Conservation (phyloP, 1,284 basidiomycete genomes). For the Chondrostereum purpureum region DNA sequence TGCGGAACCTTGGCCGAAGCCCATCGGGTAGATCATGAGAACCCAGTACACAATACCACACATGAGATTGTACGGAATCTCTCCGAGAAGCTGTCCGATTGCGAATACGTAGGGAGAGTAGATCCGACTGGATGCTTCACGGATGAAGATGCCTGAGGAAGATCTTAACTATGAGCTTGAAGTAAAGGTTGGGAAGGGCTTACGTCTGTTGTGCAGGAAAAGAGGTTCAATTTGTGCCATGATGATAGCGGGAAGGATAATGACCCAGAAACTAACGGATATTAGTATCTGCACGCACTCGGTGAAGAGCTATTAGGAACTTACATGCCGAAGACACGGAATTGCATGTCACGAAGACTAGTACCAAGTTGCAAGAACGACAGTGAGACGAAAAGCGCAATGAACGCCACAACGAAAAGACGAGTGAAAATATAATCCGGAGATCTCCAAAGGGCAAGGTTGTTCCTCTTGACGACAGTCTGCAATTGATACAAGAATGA, state of each 20-base stretch:
- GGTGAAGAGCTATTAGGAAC: slow-evolving; percentile 17
- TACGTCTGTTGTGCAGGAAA: slow-evolving; percentile 77
- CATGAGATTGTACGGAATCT: slow-evolving; percentile 73
- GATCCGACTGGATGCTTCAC: slow-evolving; percentile 70
- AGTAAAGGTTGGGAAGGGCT: no score
- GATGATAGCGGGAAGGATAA: slow-evolving; percentile 69
- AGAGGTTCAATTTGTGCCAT: slow-evolving; percentile 80
- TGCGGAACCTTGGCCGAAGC: slow-evolving; percentile 59
- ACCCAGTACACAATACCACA: slow-evolving; percentile 77
- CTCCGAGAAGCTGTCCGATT: slow-evolving; percentile 74
- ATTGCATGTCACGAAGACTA: slow-evolving; percentile 71
- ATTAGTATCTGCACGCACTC: slow-evolving; percentile 6
- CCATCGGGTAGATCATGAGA: slow-evolving; percentile 60
- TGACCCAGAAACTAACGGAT: slow-evolving; percentile 55
- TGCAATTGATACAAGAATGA: slow-evolving; percentile 76
- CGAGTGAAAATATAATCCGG: slow-evolving; percentile 81
- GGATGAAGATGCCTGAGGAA: slow-evolving; percentile 49
- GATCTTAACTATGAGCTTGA: no score
- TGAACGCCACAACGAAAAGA: slow-evolving; percentile 70
- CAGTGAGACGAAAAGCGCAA: slow-evolving; percentile 76
- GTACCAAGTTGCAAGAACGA: slow-evolving; percentile 74
- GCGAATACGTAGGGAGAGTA: slow-evolving; percentile 82
- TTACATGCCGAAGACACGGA: slow-evolving; percentile 75
- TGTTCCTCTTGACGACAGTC: slow-evolving; percentile 70
- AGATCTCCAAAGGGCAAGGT: slow-evolving; percentile 75